phyloP scores from a whole-genome alignment of 805 yeast species.

The Yarrowia hollandica region DNA sequence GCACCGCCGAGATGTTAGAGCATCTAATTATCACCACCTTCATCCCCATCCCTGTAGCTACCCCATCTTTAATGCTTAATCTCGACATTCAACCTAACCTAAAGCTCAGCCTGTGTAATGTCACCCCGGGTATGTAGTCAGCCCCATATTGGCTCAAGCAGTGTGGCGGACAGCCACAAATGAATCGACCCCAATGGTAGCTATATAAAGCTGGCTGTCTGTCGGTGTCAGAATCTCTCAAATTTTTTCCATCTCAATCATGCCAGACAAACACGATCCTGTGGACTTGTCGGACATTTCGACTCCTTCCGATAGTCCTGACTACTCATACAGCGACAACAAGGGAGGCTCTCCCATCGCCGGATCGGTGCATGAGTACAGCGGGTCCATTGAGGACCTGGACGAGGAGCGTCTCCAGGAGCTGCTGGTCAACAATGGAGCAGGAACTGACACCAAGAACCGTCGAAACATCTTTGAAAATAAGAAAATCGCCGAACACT shows the following conservation, averaged over 20 bases:
- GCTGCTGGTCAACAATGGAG: constrained; percentile 16
- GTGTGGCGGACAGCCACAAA: constrained; percentile 22
- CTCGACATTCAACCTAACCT: neutral
- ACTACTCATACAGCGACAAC: neutral
- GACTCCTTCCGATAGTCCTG: constrained; percentile 3
- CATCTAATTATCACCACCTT: too few relatives aligned
- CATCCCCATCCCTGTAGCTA: too few relatives aligned
- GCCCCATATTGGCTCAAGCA: constrained; percentile 12
- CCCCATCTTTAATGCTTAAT: neutral
- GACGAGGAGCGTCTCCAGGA: constrained; percentile 27
- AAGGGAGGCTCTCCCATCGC: neutral
- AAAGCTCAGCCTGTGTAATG: neutral
- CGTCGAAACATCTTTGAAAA: constrained; percentile 45
- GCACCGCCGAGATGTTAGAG: neutral
- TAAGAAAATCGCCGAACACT: constrained; percentile 50
- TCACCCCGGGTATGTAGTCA: constrained; percentile 10
- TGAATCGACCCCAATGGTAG: neutral
- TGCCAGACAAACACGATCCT: neutral
- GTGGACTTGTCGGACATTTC: neutral
- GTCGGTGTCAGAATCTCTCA: neutral
- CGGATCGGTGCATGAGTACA: constrained; percentile 11
- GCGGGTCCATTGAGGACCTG: neutral
- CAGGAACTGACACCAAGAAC: constrained; percentile 6
- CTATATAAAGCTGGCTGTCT: neutral
- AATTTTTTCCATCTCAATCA: neutral